A percentile compares a stretch with the other conserved stretches of the same genome.
phyloP scores from a whole-genome alignment of 2,329 filamentous ascomycete species.

The Pseudopyricularia cyperi region DNA sequence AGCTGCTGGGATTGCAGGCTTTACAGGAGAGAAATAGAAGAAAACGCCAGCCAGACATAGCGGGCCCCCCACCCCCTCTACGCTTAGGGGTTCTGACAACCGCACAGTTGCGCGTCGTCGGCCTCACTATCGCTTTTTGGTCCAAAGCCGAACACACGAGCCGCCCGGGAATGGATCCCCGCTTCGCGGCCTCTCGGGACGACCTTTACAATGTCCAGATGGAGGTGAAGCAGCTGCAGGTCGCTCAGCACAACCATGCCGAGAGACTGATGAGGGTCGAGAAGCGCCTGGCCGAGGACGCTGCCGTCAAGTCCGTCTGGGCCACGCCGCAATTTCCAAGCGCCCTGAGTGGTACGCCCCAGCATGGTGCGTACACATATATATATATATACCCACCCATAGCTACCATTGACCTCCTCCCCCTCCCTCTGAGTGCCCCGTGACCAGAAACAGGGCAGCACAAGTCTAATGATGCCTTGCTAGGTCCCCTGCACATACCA shows the following conservation, averaged over 20 bases:
- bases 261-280: slow-evolving; percentile 50
- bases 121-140: background rate
- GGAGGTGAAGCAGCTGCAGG: slow-evolving; percentile 56
- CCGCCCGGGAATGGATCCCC: slow-evolving; percentile 46
- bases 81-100: background rate
- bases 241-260: slow-evolving; percentile 47
- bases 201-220: slow-evolving; percentile 57
- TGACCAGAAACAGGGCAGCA: slow-evolving; percentile 1
- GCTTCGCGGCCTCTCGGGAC: slow-evolving; percentile 46
- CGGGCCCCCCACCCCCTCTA: background rate
- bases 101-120: background rate
- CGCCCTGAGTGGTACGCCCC: slow-evolving; percentile 67
- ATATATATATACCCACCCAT: too few species aligned
- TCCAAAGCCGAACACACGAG: background rate
- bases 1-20: slow-evolving; percentile 1
- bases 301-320: slow-evolving; percentile 75
- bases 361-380: slow-evolving; percentile 51
- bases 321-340: slow-evolving; percentile 82
- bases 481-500: slow-evolving; percentile 69
- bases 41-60: background rate
- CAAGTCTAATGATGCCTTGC: slow-evolving; percentile 8
- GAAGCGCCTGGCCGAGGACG: slow-evolving; percentile 55
- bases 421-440: background rate
- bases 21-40: too few species aligned
- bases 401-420: too few species aligned